Evolutionary conservation across 2,329 filamentous ascomycete species (phyloP), one percentile per base, ranked within the genome.

Genomic region (Scleromitrula shiraiana): DNA sequence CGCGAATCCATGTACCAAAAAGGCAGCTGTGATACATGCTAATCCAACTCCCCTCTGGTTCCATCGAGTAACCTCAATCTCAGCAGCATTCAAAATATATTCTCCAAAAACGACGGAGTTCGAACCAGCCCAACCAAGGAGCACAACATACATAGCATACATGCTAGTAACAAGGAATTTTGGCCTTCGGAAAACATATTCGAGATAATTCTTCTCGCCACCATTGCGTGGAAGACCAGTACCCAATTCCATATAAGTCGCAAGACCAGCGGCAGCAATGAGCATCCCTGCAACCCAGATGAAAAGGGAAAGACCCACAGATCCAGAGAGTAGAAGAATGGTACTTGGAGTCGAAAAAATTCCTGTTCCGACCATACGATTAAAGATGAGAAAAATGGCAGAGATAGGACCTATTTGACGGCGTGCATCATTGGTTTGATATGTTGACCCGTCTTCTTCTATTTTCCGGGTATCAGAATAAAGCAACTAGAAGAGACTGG

Each of bases 91-190:
- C 2, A 86, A 71, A 49, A 86, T 78, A 64, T 85, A 85, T 61
- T 84, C 80, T 51, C 81, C 81, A 54, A 86, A 85, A 32, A 85
- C 74, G 53, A 86, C 77, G 1, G 76, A 82, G 64, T 85, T 85
- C 12, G 77, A 77, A 6, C 76, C 77, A 0, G 80, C 78, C 78
- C 79, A 84, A 10, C 76, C 78, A 15, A 84, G 72, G 1, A 85
- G 70, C 22, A 85, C 59, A 10, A 82, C 75, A 52, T 83, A 83
- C 24, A 75, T 73, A 4, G 73, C 68, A 63, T 82, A 83, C 47
- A 83, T 66, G 12, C 72, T 74, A 7, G 80, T 83, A 38, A 71
- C 72, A 7, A 84, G 70, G 60, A 82, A 82, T 56, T 69, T 72
- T 2, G 81, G 81, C 55, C 69, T 73, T 29, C 75, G 71, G 67